These are phyloP conservation scores for Raphanus hybrid DNA, from an alignment of 441 rosid species.

Conservation along the genomic window DNA sequence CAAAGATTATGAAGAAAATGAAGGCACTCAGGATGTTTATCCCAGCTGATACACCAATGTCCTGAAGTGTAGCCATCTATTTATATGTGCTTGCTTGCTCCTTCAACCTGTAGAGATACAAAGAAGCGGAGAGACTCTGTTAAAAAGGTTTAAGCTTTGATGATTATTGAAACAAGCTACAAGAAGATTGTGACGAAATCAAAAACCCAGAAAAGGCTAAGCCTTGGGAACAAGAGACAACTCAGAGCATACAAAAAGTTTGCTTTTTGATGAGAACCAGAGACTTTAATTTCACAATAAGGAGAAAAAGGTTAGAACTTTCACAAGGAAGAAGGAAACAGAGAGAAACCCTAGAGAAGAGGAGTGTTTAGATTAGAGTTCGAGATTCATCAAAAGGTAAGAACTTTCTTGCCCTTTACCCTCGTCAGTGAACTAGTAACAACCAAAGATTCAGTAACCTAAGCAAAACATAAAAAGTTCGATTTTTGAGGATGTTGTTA, in stretches of 20 bases:
- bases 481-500: conserved; percentile 13
- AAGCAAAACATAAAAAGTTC: background rate
- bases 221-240: conserved; percentile 11
- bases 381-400: conserved; percentile 38
- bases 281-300: background rate
- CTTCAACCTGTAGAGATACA: conserved; percentile 5
- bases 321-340: conserved; percentile 6
- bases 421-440: background rate
- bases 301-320: conserved; percentile 12
- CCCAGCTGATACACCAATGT: conserved; percentile 80
- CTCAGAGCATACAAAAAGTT: background rate
- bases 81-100: background rate
- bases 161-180: background rate
- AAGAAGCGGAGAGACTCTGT: conserved; percentile 8
- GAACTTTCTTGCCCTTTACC: conserved; percentile 19
- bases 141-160: conserved; percentile 2
- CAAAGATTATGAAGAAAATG: conserved; percentile 76
- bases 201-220: conserved; percentile 4
- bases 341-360: conserved; percentile 28
- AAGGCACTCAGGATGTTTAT: conserved; percentile 72
- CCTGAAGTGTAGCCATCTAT: conserved; percentile 74
- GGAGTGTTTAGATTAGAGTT: conserved; percentile 20
- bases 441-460: background rate
- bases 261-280: conserved; percentile 9
- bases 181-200: background rate